Percentiles rank a stretch among this genome's conserved stretches.
Evolutionary conservation across 2,329 filamentous ascomycete species (phyloP).

Genomic region (Rhynchosporium secalis): DNA sequence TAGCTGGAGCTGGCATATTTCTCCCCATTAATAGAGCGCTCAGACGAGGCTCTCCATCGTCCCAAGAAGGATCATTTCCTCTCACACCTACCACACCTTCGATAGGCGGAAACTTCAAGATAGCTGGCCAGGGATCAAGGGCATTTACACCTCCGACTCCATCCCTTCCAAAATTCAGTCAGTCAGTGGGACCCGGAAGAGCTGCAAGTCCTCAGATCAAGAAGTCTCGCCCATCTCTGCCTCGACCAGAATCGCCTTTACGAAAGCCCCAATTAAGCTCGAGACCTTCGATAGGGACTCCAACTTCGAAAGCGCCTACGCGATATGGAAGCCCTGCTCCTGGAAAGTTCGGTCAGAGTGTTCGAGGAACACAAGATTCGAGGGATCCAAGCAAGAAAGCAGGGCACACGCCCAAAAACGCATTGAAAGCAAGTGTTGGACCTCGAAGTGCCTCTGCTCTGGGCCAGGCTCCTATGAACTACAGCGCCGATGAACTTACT

Average conservation of each 20-base stretch:
- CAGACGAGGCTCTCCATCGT: constrained; percentile 60
- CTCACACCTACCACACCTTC: constrained; percentile 69
- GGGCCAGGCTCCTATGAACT: constrained; percentile 48
- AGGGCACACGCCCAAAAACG: constrained; percentile 47
- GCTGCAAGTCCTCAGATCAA: constrained; percentile 72
- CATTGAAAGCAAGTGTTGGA: constrained; percentile 50
- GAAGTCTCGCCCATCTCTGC: constrained; percentile 73
- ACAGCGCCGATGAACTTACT: constrained; percentile 59
- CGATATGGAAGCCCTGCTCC: constrained; percentile 64
- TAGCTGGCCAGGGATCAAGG: constrained; percentile 46
- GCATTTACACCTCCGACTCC: constrained; percentile 66
- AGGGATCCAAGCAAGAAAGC: constrained; percentile 61
- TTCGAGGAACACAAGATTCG: constrained; percentile 53
- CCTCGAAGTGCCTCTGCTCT: constrained; percentile 62
- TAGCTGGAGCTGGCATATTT: constrained; percentile 88
- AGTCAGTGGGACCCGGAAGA: constrained; percentile 74
- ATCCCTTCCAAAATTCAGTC: constrained; percentile 76
- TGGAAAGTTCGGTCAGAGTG: constrained; percentile 63
- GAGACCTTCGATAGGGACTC: constrained; percentile 58
- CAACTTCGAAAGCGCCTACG: constrained; percentile 47
- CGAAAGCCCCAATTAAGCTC: constrained; percentile 62
- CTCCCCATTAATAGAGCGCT: constrained; percentile 80
- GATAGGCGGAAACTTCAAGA: constrained; percentile 51
- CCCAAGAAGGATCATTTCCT: constrained; percentile 56
- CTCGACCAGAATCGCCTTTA: constrained; percentile 83